Evolutionary conservation across 2,329 filamentous ascomycete genomes (phyloP), one percentile per base, ranked within the genome.

Genomic region (Neonectria punicea): DNA sequence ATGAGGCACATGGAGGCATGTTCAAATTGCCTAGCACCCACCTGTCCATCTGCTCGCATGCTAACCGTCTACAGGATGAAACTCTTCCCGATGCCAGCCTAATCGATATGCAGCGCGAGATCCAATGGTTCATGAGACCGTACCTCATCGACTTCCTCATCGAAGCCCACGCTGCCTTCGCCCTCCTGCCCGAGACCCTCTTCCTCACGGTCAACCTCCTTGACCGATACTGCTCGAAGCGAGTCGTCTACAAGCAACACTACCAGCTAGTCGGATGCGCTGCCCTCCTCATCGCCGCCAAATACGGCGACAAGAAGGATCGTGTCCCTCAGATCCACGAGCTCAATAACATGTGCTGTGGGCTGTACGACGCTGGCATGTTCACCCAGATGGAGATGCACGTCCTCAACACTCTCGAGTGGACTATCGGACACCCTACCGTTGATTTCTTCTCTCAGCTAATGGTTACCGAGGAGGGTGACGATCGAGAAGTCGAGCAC

Each of bases 371-470:
- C 75, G 94, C 97, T 54, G 95, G 97, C 83, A 99, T 99, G 96
- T 99, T 99, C 83, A 95, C 94, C 11, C 96, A 99, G 81, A 99
- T 99, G 96, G 96, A 99, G 84, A 98, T 97, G 94, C 96, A 99
- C 80, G 95, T 99, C 41, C 87, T 99, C 73, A 97, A 98, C 82
- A 99, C 96, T 1, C 88, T 99, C 65, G 93, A 97, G 79, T 99
- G 96, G 96, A 90, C 91, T 71, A 92, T 99, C 72, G 96, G 96
- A 60, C 95, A 98, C 82, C 94, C 96, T 1, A 98, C 96, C 30
- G 93, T 98, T 70, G 95, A 98, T 80, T 93, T 92, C 79, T 99
- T 98, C 82, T 87, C 97, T 51, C 92, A 97, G 77, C 84, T 98
- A 67, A 93, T 95, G 67, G 88, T 97, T 43, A 88, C 92, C 50